Evolutionary conservation across 2,329 filamentous ascomycete genomes (phyloP).

Genomic region (Colletotrichum musicola): DNA sequence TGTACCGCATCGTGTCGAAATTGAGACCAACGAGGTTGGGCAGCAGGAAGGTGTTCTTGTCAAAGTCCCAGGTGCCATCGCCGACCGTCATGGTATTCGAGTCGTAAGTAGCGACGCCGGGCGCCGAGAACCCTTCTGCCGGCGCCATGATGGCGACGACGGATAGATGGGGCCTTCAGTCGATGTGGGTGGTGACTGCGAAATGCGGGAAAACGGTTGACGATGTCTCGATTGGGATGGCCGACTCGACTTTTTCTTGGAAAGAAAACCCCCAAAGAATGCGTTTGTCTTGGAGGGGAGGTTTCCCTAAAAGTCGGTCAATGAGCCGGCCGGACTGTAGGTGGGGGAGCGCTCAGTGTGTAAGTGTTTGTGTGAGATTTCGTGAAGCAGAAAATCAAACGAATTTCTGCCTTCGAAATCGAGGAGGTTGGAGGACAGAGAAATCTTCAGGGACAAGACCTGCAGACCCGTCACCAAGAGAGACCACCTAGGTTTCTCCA

Average conservation of each 20-base stretch:
- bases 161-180: conserved; percentile 32
- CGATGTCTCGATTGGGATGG: conserved; percentile 12
- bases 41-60: conserved; percentile 81
- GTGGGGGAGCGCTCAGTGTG: conserved; percentile 23
- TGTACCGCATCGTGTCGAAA: conserved; percentile 86
- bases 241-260: conserved; percentile 18
- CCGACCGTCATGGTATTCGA: conserved; percentile 82
- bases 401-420: conserved; percentile 5
- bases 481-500: conserved; percentile 11
- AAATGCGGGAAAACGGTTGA: conserved; percentile 21
- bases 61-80: conserved; percentile 86
- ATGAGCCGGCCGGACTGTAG: conserved; percentile 26
- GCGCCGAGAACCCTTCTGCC: conserved; percentile 72
- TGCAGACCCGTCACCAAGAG: conserved; percentile 19
- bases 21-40: conserved; percentile 83
- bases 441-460: conserved; percentile 16
- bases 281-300: conserved; percentile 26
- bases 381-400: conserved; percentile 16
- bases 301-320: conserved; percentile 27
- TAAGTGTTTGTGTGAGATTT: conserved; percentile 8
- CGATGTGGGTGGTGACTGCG: conserved; percentile 6
- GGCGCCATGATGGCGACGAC: conserved; percentile 70
- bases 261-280: conserved; percentile 19
- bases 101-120: conserved; percentile 79
- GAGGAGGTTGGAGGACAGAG: conserved; percentile 11